These are phyloP conservation scores for Bidens hawaiensis DNA, from an alignment of 140 eudicot species.

Conservation along the genomic window DNA sequence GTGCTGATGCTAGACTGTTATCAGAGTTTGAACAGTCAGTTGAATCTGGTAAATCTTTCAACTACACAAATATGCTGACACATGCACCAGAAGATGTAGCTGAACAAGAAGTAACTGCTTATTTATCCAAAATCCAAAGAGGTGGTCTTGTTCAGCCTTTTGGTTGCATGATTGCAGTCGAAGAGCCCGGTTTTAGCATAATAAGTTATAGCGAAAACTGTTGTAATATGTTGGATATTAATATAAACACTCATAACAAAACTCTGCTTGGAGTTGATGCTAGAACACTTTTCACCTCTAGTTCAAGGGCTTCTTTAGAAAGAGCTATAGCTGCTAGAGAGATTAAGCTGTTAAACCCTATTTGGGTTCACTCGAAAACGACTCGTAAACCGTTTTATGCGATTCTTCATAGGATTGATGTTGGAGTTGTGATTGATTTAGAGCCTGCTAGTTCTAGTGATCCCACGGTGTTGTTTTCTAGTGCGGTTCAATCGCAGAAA, in stretches of 20 bases:
- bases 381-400: constrained; percentile 54
- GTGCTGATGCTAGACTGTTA: constrained; percentile 53
- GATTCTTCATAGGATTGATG: constrained; percentile 70
- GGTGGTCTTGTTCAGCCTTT: constrained; percentile 66
- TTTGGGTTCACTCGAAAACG: constrained; percentile 52
- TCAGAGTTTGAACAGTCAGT: constrained; percentile 52
- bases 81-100: constrained; percentile 28
- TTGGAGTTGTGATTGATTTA: constrained; percentile 70
- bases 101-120: constrained; percentile 48
- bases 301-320: constrained; percentile 45
- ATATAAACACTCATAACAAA: constrained; percentile 12
- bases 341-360: constrained; percentile 52
- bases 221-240: constrained; percentile 41
- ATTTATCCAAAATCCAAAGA: constrained; percentile 53
- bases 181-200: constrained; percentile 46
- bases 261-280: constrained; percentile 59
- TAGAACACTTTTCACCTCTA: constrained; percentile 54
- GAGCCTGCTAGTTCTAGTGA: constrained; percentile 60
- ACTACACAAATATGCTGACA: constrained; percentile 36
- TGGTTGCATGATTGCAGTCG: constrained; percentile 72
- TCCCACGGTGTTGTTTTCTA: constrained; percentile 42
- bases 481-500: constrained; percentile 58
- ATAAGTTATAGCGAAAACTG: constrained; percentile 59
- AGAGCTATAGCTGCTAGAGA: constrained; percentile 46
- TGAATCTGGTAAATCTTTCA: constrained; percentile 55